These are phyloP conservation scores for Malus fusca DNA, from an alignment of 306 rosid genomes.

Conservation along the genomic window DNA sequence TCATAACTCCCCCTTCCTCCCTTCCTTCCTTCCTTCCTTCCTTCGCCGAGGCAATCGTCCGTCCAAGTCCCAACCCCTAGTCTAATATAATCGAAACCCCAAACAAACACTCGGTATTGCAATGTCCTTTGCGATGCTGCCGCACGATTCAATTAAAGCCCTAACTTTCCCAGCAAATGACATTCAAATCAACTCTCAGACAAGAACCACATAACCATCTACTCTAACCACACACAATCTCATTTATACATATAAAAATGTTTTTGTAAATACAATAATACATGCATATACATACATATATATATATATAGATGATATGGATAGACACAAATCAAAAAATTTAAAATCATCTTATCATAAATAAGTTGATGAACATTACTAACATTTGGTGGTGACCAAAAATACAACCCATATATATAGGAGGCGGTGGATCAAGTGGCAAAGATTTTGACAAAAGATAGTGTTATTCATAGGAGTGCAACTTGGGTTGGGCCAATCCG, in stretches of 20 bases:
- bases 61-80: slow-evolving; percentile 15
- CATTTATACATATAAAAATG: slow-evolving; percentile 10
- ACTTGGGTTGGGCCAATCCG: too few species aligned
- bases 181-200: slow-evolving; percentile 13
- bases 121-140: not conserved
- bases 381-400: too few species aligned
- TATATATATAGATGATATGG: too few species aligned
- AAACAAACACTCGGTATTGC: not conserved
- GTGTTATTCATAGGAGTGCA: too few species aligned
- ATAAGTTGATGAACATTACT: too few species aligned
- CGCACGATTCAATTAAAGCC: not conserved
- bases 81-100: not conserved
- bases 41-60: slow-evolving; percentile 16
- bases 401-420: too few species aligned
- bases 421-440: too few species aligned
- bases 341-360: too few species aligned
- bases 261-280: not conserved
- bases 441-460: too few species aligned
- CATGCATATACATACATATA: too few species aligned
- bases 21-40: slow-evolving; percentile 8
- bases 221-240: slow-evolving; percentile 25
- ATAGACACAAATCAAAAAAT: too few species aligned
- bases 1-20: slow-evolving; percentile 25
- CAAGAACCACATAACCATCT: slow-evolving; percentile 10
- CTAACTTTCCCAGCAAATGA: slow-evolving; percentile 18